Evolutionary conservation across 2,329 filamentous ascomycete species (phyloP).

Genomic region (Trichoderma sp.): DNA sequence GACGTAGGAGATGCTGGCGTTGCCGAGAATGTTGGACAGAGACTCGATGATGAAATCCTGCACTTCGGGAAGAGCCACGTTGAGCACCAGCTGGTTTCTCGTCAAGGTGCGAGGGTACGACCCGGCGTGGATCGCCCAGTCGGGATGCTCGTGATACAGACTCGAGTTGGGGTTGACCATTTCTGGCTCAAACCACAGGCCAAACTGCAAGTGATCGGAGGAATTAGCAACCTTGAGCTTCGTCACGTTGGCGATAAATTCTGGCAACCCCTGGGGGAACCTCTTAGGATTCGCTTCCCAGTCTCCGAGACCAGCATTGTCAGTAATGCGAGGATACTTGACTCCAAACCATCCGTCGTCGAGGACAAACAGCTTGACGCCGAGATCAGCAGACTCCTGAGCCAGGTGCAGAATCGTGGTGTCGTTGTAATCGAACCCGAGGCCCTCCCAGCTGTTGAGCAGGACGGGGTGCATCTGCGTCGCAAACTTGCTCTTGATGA

Average conservation of each 20-base stretch:
- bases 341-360: constrained; percentile 67
- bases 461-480: constrained; percentile 52
- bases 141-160: constrained; percentile 60
- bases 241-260: constrained; percentile 52
- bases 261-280: constrained; percentile 56
- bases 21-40: constrained; percentile 53
- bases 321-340: constrained; percentile 57
- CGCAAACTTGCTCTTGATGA: constrained; percentile 57
- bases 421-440: constrained; percentile 58
- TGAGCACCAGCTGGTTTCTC: constrained; percentile 60
- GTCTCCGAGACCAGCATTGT: constrained; percentile 60
- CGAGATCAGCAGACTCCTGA: constrained; percentile 54
- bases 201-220: constrained; percentile 53
- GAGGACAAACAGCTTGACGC: constrained; percentile 62
- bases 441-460: constrained; percentile 66
- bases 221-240: constrained; percentile 48
- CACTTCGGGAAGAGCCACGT: constrained; percentile 58
- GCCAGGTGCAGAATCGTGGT: constrained; percentile 55
- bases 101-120: constrained; percentile 54
- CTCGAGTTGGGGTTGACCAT: constrained; percentile 65
- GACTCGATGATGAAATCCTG: constrained; percentile 61
- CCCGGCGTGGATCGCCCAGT: constrained; percentile 61
- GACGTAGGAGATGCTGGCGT: constrained; percentile 56
- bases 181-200: constrained; percentile 66
- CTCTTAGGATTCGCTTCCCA: constrained; percentile 58